A percentile compares a stretch with the other conserved stretches of the same genome.
phyloP scores from a whole-genome alignment of 768 basidiomycete species.

The Austroboletus festivus region DNA sequence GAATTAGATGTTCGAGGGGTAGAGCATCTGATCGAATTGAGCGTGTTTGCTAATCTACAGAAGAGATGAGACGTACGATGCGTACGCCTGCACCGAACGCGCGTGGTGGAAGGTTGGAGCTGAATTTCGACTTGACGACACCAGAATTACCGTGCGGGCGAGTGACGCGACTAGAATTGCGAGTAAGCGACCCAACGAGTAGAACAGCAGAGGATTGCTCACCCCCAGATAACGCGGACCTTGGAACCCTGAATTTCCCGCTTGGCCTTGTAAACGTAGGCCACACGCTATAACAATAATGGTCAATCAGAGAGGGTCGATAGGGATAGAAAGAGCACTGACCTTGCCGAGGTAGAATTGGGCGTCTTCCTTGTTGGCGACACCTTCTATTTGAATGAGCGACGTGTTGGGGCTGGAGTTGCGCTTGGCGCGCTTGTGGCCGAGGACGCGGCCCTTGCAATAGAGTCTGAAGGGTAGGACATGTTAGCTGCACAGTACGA shows the following conservation, averaged over 20 bases:
- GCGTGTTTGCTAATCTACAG: too few species aligned
- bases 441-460: slow-evolving; percentile 93
- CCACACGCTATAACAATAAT: slow-evolving; percentile 65
- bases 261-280: slow-evolving; percentile 98
- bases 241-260: slow-evolving; percentile 91
- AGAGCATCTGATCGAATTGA: slow-evolving; percentile 97
- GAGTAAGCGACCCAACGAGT: not conserved
- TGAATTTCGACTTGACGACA: slow-evolving; percentile 96
- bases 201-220: slow-evolving; percentile 28
- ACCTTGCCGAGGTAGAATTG: slow-evolving; percentile 99
- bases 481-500: slow-evolving; percentile 3
- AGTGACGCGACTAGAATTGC: slow-evolving; percentile 72
- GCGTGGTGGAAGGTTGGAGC: slow-evolving; percentile 89
- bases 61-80: slow-evolving; percentile 54
- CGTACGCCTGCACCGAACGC: slow-evolving; percentile 92
- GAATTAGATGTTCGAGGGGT: slow-evolving; percentile 79
- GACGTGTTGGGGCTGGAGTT: slow-evolving; percentile 96
- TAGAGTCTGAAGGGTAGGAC: slow-evolving; percentile 65
- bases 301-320: not conserved
- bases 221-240: slow-evolving; percentile 99
- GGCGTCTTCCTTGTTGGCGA: slow-evolving; percentile 88
- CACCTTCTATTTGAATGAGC: slow-evolving; percentile 96
- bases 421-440: slow-evolving; percentile 98
- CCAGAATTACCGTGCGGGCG: slow-evolving; percentile 93
- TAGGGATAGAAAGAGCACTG: slow-evolving; percentile 20